Conservation (phyloP, 176 grass and related monocot species). For the Hordeum marinum region DNA sequence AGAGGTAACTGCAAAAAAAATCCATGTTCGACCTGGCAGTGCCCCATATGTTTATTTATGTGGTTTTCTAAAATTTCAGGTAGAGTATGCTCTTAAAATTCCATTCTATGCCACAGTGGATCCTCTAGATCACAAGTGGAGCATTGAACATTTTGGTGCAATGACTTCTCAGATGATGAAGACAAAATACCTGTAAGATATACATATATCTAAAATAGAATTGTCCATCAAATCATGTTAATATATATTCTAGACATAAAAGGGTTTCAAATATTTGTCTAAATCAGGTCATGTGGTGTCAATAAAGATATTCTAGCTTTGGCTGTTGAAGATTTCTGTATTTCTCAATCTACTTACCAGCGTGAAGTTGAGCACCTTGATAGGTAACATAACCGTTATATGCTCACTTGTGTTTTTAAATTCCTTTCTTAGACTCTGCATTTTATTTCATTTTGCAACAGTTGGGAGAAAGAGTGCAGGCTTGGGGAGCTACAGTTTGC, state of each 20-base stretch:
- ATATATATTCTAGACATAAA: background rate
- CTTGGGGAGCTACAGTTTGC: slow-evolving; percentile 68
- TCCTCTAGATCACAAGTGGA: slow-evolving; percentile 57
- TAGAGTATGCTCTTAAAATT: slow-evolving; percentile 48
- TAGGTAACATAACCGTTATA: slow-evolving; percentile 22
- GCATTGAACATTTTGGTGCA: slow-evolving; percentile 52
- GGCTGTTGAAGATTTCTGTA: slow-evolving; percentile 40
- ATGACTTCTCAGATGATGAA: slow-evolving; percentile 33
- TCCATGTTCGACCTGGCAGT: background rate
- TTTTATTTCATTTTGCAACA: background rate
- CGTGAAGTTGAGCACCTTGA: slow-evolving; percentile 53
- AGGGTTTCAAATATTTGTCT: background rate
- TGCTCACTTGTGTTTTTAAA: too few relatives aligned
- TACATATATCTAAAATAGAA: background rate
- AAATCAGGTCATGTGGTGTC: slow-evolving; percentile 28
- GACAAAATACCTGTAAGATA: slow-evolving; percentile 41
- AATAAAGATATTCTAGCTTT: slow-evolving; percentile 40
- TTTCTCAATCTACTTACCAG: slow-evolving; percentile 39
- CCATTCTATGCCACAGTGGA: slow-evolving; percentile 65
- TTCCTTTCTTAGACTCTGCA: too few relatives aligned
- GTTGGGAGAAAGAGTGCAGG: slow-evolving; percentile 63
- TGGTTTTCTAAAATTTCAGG: slow-evolving; percentile 26
- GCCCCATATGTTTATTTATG: background rate
- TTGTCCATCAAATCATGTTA: background rate
- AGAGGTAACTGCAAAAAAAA: slow-evolving; percentile 33